A percentile compares a stretch with the other conserved stretches of the same genome.
Evolutionary conservation across 805 yeast genomes (phyloP).

Genomic region (Kazachstania taianensis): DNA sequence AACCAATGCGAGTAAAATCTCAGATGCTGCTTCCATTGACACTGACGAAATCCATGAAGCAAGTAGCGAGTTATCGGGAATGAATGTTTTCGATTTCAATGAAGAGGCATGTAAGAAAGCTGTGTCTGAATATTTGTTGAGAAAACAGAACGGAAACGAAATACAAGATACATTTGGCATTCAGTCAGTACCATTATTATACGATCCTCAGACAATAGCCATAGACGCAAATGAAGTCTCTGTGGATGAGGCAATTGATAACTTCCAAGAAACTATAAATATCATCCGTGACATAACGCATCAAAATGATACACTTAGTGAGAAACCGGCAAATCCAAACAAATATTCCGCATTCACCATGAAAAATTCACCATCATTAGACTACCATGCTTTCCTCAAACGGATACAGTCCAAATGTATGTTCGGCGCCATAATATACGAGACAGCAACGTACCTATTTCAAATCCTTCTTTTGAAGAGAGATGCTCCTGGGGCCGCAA

Average conservation of each 20-base stretch:
- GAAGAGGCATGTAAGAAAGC: conserved; percentile 3
- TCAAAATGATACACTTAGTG: conserved; percentile 7
- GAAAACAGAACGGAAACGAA: background rate
- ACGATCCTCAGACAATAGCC: conserved; percentile 2
- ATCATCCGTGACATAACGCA: conserved; percentile 2
- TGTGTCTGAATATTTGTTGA: conserved; percentile 1
- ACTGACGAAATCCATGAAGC: background rate
- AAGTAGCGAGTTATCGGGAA: background rate
- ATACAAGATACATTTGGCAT: background rate
- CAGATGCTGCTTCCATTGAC: background rate
- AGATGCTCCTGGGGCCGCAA: conserved; percentile 7
- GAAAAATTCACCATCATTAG: conserved; percentile 23
- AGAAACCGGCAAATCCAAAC: conserved; percentile 3
- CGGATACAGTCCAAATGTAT: conserved; percentile 24
- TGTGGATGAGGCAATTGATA: conserved; percentile 8
- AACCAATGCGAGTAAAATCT: background rate
- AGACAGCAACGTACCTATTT: conserved; percentile 22
- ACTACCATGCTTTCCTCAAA: conserved; percentile 17
- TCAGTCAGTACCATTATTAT: conserved; percentile 2
- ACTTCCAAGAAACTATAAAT: conserved; percentile 13
- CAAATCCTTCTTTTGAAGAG: conserved; percentile 16
- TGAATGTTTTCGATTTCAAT: conserved; percentile 3
- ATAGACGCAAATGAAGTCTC: conserved; percentile 1
- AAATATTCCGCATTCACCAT: conserved; percentile 15
- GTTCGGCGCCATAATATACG: conserved; percentile 23